phyloP scores from a whole-genome alignment of 495 filamentous ascomycete species.

The Sordaria brevicollis region DNA sequence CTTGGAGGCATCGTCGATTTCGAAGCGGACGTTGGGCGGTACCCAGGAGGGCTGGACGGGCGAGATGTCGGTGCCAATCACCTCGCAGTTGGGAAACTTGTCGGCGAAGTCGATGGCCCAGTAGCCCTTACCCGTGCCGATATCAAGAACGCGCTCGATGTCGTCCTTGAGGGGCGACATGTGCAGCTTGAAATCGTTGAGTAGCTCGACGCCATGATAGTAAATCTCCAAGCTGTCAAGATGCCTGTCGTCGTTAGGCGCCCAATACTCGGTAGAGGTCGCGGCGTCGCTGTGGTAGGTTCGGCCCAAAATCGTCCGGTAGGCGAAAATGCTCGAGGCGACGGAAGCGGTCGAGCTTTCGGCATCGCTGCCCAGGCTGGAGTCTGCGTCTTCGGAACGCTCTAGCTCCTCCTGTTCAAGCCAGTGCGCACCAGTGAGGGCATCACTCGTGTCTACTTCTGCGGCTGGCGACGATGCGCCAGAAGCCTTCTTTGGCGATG shows the following conservation, averaged over 20 bases:
- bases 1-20: constrained; percentile 35
- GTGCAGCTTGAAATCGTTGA: not conserved
- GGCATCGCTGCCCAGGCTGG: not conserved
- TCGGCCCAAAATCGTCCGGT: constrained; percentile 26
- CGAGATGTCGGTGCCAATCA: constrained; percentile 26
- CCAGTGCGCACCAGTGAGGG: not conserved
- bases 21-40: constrained; percentile 29
- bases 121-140: constrained; percentile 47
- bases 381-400: not conserved
- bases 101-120: constrained; percentile 39
- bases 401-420: not conserved
- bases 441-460: not conserved
- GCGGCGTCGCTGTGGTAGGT: constrained; percentile 21
- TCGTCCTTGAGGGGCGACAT: not conserved
- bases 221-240: constrained; percentile 16
- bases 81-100: constrained; percentile 22
- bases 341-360: constrained; percentile 30
- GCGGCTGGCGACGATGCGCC: not conserved
- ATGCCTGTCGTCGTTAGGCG: constrained; percentile 18
- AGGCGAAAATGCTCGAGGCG: constrained; percentile 31
- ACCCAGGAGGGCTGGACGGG: constrained; percentile 32
- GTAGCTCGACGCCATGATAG: not conserved
- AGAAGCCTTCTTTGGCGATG: not conserved
- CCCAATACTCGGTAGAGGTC: constrained; percentile 1
- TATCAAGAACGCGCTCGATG: constrained; percentile 22